Evolutionary conservation across 345 rosid genomes (phyloP), one percentile per base, ranked within the genome.

Genomic region (Euphorbia pulcherrima): DNA sequence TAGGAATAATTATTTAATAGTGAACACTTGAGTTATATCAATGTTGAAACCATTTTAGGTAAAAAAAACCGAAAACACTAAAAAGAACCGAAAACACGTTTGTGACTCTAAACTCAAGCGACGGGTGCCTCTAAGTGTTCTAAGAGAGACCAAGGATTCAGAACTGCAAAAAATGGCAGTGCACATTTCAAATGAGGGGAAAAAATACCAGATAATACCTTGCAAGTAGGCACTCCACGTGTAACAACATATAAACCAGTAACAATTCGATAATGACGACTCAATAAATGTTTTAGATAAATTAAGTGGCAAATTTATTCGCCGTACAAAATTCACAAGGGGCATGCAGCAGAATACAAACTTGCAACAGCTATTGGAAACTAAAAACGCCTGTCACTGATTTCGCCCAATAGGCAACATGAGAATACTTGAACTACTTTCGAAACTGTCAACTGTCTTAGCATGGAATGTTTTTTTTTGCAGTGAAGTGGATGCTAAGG

Each of bases 391-490:
- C 16, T 51, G 21, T n/a, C 66, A 39, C 16, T 7, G 18, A 39
- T 41, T 21, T 41, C 41, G 56, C 62, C 44, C 46, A 58, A 44
- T 39, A 47, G 13, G 58, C 12, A 67, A 33, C 37, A n/a, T 41
- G 14, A 27, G 10, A 50, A 39, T 6, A 67, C 28, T 59, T 27
- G 41, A 58, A 69, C 52, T 60, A 17, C 26, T 35, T 28, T 58
- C 24, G 58, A 68, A 44, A 68, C 68, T 68, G 44, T 58, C 17
- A 44, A 68, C 65, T n/a, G 17, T 54, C 72, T 68, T 53, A 35
- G 72, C 67, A 72, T 21, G 33, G 74, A 47, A 61, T 23, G 58
- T 1, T n/a, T 60, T n/a, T 60, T n/a, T 52, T 26, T 51, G 16
- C 70, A 63, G 65, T 68, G 26, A 68, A 13, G n/a, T 35, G 11